These are phyloP conservation scores for Candida sp. DNA, from an alignment of 1,139 yeast genomes.

Conservation along the genomic window DNA sequence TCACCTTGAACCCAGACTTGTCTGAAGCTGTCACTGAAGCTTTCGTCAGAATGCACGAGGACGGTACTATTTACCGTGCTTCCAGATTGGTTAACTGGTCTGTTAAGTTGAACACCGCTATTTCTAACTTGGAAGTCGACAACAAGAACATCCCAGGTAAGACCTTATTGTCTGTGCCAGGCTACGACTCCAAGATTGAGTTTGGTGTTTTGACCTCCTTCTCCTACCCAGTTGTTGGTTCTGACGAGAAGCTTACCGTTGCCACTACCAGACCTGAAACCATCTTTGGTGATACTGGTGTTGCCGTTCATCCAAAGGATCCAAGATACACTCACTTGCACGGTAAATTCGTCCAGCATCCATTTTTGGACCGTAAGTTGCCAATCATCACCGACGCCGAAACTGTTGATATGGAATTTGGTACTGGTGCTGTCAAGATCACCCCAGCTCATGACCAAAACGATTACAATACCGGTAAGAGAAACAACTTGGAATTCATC, in stretches of 20 bases:
- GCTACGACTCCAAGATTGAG: slow-evolving; percentile 88
- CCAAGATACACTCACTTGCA: slow-evolving; percentile 91
- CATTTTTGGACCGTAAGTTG: slow-evolving; percentile 81
- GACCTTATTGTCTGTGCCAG: slow-evolving; percentile 84
- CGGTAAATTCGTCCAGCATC: slow-evolving; percentile 91
- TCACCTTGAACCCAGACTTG: slow-evolving; percentile 84
- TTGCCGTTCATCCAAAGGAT: slow-evolving; percentile 97
- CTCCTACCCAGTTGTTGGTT: slow-evolving; percentile 84
- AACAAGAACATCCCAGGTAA: slow-evolving; percentile 87
- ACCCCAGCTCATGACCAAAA: slow-evolving; percentile 99
- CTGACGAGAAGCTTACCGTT: slow-evolving; percentile 89
- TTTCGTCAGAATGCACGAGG: slow-evolving; percentile 89
- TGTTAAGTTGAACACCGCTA: slow-evolving; percentile 90
- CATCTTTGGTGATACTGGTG: slow-evolving; percentile 96
- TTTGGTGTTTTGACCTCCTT: slow-evolving; percentile 96
- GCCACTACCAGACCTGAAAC: slow-evolving; percentile 99
- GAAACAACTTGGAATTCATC: slow-evolving; percentile 86
- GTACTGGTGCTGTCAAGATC: slow-evolving; percentile 99
- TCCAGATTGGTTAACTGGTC: slow-evolving; percentile 97
- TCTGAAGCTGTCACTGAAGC: slow-evolving; percentile 89
- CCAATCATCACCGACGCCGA: slow-evolving; percentile 91
- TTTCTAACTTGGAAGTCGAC: slow-evolving; percentile 96
- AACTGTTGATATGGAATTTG: slow-evolving; percentile 99
- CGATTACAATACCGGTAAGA: slow-evolving; percentile 96
- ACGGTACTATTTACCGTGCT: slow-evolving; percentile 95